Evolutionary conservation across 805 yeast species (phyloP), one percentile per base, ranked within the genome.

Genomic region (Yarrowia yakushimensis): DNA sequence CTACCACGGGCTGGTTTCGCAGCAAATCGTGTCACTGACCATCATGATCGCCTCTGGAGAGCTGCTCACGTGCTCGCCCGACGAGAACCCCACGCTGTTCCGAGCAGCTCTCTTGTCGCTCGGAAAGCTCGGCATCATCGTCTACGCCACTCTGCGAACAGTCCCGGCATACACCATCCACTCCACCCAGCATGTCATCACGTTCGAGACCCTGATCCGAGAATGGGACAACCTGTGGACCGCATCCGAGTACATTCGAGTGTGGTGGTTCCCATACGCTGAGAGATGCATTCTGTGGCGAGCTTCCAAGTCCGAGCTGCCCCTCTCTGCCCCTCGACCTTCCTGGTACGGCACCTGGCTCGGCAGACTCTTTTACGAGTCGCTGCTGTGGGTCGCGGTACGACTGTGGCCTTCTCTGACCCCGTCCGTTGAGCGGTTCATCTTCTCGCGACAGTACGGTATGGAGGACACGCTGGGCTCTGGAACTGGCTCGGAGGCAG

Each of bases 211-310:
- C 7, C 76, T 93, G 23, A 74, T 93, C 67, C 25, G 48, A 13
- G 61, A 55, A 15, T 55, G 61, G 61, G 76, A 78, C 13, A 78
- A 83, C 65, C 74, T 93, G 46, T 93, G 97, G 96, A 83, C 88
- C 3, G 85, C 90, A 50, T 81, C 90, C n/a, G 99, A 93, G 75
- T 93, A 85, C 70, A 87, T 91, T 48, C 83, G 98, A 66, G 83
- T 91, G 55, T 93, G 98, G 97, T 94, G 98, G 98, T 94, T 88
- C 74, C 98, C 99, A 1, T 94, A 93, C 73, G 80, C 94, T 17
- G 82, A 84, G 59, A 87, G 87, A 70, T 89, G 96, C 77, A 85
- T 91, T 31, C 77, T 91, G 54, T 93, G 98, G 97, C 83, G 96
- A 71, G 98, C 96, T 37, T 76, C 82, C 23, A 90, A 90, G 71